These are phyloP conservation scores for Peronospora farinosa DNA, from an alignment of 352 stramenopile species.

Conservation along the genomic window DNA sequence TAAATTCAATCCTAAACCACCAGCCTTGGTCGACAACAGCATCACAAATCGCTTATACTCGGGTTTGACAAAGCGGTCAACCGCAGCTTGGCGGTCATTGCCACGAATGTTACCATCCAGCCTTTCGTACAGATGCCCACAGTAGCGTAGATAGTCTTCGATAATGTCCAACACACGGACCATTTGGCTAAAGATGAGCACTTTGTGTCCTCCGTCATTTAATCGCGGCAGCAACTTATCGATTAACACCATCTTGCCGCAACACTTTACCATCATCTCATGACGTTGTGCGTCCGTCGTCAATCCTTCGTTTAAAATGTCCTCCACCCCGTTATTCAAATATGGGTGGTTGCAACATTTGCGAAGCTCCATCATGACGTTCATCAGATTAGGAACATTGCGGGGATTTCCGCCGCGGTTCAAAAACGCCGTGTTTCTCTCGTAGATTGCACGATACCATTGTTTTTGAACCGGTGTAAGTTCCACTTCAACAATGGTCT, in stretches of 20 bases:
- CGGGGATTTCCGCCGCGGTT: constrained; percentile 71
- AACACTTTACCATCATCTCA: constrained; percentile 95
- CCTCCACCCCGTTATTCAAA: constrained; percentile 90
- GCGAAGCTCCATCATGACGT: constrained; percentile 89
- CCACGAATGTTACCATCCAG: constrained; percentile 96
- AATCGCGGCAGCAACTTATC: constrained; percentile 98
- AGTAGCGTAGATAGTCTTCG: constrained; percentile 95
- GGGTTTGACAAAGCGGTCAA: constrained; percentile 86
- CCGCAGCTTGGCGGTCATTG: constrained; percentile 80
- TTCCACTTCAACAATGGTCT: constrained; percentile 89
- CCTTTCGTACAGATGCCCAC: constrained; percentile 92
- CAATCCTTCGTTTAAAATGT: constrained; percentile 79
- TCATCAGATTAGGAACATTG: constrained; percentile 88
- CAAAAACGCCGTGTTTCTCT: constrained; percentile 92
- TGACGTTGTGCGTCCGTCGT: constrained; percentile 67
- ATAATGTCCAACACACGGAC: constrained; percentile 99
- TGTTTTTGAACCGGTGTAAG: constrained; percentile 88
- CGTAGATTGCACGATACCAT: constrained; percentile 91
- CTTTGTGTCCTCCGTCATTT: constrained; percentile 94
- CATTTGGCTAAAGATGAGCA: constrained; percentile 99
- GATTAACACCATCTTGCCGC: constrained; percentile 99
- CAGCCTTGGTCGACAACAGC: constrained; percentile 96
- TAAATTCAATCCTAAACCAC: constrained; percentile 90
- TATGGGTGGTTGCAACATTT: constrained; percentile 91
- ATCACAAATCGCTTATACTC: constrained; percentile 95